These are phyloP conservation scores for Populus ilicifolia DNA, from an alignment of 345 rosid species.

Conservation along the genomic window DNA sequence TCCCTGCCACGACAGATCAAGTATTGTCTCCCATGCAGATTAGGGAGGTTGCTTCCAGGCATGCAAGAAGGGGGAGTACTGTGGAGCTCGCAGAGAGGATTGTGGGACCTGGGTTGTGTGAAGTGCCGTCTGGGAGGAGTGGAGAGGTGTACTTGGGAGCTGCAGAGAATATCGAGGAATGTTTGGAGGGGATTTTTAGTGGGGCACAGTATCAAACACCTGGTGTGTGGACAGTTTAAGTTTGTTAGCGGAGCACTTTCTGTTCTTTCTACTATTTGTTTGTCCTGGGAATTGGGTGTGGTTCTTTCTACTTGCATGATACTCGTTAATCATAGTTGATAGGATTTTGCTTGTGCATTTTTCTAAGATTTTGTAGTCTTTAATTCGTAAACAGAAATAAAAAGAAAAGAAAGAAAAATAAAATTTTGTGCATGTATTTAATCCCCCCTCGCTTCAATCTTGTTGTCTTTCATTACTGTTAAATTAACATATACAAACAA, in stretches of 20 bases:
- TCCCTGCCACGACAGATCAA: constrained; percentile 10
- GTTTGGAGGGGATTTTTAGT: background rate
- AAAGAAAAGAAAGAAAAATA: too few species aligned
- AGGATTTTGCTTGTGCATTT: too few species aligned
- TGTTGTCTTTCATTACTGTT: too few species aligned
- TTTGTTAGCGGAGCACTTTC: background rate
- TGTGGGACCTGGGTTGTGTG: background rate
- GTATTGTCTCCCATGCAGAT: constrained; percentile 36
- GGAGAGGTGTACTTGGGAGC: background rate
- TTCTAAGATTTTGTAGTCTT: too few species aligned
- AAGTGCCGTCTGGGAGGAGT: background rate
- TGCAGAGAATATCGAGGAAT: background rate
- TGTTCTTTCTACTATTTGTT: background rate
- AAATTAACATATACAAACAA: too few species aligned
- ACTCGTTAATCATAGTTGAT: too few species aligned
- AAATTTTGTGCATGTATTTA: too few species aligned
- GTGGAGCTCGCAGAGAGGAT: background rate
- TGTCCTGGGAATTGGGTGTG: too few species aligned
- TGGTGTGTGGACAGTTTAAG: constrained; percentile 29
- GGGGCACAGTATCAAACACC: constrained; percentile 31
- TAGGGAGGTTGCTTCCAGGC: constrained; percentile 39
- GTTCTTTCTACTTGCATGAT: too few species aligned
- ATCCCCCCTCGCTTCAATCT: too few species aligned
- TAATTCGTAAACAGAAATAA: too few species aligned
- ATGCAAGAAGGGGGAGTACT: constrained; percentile 18